A percentile compares a stretch with the other conserved stretches of the same genome.
Conservation (phyloP, 257 asterid genomes). For the Solanum infundibuliforme region DNA sequence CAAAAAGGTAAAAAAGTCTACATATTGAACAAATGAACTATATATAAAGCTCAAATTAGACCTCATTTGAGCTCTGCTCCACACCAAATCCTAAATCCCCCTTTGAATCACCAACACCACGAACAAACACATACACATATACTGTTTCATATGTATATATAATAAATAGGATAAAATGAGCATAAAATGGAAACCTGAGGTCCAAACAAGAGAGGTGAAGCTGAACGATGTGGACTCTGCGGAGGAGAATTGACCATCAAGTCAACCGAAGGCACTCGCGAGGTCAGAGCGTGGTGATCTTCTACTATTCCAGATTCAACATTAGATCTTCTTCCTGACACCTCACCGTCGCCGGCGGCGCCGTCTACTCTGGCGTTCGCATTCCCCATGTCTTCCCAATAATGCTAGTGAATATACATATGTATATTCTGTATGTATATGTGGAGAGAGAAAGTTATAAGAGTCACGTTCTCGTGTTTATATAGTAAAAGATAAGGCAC, state of each 20-base stretch:
- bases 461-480: neutral
- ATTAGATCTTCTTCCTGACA: slow-evolving; percentile 14
- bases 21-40: neutral
- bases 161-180: neutral
- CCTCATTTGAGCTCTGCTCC: neutral
- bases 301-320: neutral
- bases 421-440: neutral
- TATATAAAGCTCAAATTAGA: neutral
- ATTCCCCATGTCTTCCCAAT: slow-evolving; percentile 51
- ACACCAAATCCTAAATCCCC: neutral
- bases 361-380: slow-evolving; percentile 49
- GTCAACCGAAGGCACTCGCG: slow-evolving; percentile 51
- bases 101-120: neutral
- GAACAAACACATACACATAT: neutral
- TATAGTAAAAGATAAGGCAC: neutral
- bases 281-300: slow-evolving; percentile 20
- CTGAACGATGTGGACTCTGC: slow-evolving; percentile 43
- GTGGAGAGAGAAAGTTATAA: slow-evolving; percentile 4
- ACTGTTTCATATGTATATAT: neutral
- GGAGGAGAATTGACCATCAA: slow-evolving; percentile 60
- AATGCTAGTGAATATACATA: neutral
- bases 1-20: neutral
- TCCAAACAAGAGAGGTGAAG: slow-evolving; percentile 44
- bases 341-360: slow-evolving; percentile 6
- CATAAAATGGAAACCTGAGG: slow-evolving; percentile 40